These are phyloP conservation scores for Cytauxzoon felis DNA, from an alignment of 169 alveolate genomes.

Conservation along the genomic window DNA sequence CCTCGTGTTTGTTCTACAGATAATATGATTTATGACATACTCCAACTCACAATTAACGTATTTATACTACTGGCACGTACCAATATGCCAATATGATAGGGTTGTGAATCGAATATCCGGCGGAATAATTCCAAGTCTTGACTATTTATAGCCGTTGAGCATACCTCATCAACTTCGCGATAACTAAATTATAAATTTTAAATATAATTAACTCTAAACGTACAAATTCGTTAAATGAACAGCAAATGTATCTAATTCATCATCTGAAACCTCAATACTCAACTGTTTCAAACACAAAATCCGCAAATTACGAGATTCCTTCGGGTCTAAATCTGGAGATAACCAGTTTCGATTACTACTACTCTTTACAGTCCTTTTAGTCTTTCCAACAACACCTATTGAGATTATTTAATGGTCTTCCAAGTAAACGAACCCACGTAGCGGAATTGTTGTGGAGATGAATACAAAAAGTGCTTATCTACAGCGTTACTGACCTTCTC, in stretches of 20 bases:
- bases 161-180: constrained; percentile 15
- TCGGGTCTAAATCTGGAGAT: background rate
- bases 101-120: constrained; percentile 12
- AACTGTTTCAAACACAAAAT: background rate
- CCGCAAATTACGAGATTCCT: constrained; percentile 14
- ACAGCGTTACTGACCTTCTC: background rate
- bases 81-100: constrained; percentile 33
- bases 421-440: background rate
- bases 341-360: constrained; percentile 1
- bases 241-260: background rate
- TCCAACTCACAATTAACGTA: constrained; percentile 30
- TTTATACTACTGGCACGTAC: constrained; percentile 35
- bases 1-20: constrained; percentile 43
- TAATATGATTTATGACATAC: background rate
- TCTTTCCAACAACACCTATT: constrained; percentile 1
- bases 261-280: background rate
- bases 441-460: background rate
- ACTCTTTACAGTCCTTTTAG: constrained; percentile 1
- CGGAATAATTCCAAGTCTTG: constrained; percentile 39
- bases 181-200: constrained; percentile 19
- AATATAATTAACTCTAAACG: background rate
- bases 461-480: constrained; percentile 5
- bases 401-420: background rate
- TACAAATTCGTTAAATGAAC: background rate
- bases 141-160: constrained; percentile 29